phyloP scores from a whole-genome alignment of 2,329 filamentous ascomycete species.

The Lithohypha guttulata region DNA sequence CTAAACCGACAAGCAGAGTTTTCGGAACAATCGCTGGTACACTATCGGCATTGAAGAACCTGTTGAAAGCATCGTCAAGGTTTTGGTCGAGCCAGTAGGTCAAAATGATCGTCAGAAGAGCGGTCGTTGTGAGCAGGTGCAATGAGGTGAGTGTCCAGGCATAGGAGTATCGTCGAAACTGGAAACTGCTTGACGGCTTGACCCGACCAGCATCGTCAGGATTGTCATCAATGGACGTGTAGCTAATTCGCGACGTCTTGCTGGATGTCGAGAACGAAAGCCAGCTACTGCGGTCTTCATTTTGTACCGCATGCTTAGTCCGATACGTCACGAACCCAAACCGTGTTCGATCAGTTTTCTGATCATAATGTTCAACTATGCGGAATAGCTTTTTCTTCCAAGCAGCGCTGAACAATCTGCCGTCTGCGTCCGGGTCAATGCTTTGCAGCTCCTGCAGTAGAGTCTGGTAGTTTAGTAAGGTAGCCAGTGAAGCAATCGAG shows the following conservation, averaged over 20 bases:
- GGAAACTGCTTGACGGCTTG: background rate
- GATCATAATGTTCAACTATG: background rate
- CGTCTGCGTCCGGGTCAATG: slow-evolving; percentile 1
- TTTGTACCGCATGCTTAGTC: background rate
- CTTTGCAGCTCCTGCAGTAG: slow-evolving; percentile 4
- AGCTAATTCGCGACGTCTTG: too few relatives aligned
- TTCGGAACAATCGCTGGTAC: slow-evolving; percentile 3
- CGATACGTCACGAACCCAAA: background rate
- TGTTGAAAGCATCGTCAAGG: slow-evolving; percentile 11
- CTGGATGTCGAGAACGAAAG: too few relatives aligned
- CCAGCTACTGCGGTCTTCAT: background rate
- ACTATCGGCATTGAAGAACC: slow-evolving; percentile 11
- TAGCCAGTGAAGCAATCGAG: slow-evolving; percentile 13
- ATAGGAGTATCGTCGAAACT: background rate
- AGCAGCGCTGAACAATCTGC: background rate
- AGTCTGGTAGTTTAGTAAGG: slow-evolving; percentile 9
- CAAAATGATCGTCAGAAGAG: slow-evolving; percentile 9
- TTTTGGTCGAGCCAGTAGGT: slow-evolving; percentile 9
- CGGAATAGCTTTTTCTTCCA: background rate
- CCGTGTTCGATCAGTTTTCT: background rate
- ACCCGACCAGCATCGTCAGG: background rate
- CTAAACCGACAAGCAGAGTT: slow-evolving; percentile 10
- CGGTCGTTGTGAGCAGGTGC: slow-evolving; percentile 7
- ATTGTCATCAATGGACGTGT: background rate
- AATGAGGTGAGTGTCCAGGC: background rate